Base-by-base conservation (phyloP, 2,329 filamentous ascomycete species). In the Nemania sp. region DNA sequence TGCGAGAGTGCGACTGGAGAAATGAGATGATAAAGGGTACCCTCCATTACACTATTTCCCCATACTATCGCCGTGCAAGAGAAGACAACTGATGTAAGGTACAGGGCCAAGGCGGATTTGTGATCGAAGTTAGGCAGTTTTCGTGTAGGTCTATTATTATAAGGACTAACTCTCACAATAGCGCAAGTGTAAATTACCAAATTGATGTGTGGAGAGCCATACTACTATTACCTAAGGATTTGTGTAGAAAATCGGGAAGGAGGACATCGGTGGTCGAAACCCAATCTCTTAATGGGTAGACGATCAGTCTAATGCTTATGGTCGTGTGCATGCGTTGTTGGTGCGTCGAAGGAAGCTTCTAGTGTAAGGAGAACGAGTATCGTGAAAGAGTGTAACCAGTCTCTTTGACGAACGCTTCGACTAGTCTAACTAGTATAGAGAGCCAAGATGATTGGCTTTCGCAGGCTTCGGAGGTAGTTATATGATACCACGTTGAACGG, bases 71-170 rank as follows among this genome's bases (percentile, higher is more conserved):
- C 70, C 69, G 73, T 68, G 70, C 66, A 72, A 70, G 67, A 72
- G 72, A 70, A 73, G 72, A 72, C 73, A 67, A 72, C 70, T 72
- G 72, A 73, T 76, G 75, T 76, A 76, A 77, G 75, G 75, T 76
- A 77, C 75, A 72, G 72, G 70, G 57, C 64, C 66, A 66, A 68
- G 68, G 68, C 73, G 71, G 73, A 69, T 70, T 69, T 69, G 38
- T 51, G 49, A 47, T 63, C 32, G 29, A 64, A 29, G 43, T 62
- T 64, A 59, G 63, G 49, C 38, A 45, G 60, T 55, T 60, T 57
- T 47, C 43, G 38, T 56, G 32, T 7, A n/a, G 45, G 27, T 49
- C 49, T 41, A 22, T 58, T 38, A 52, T 32, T 41, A 51, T 53
- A 54, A 52, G 41, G 43, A 64, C 29, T 49, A 43, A 10, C 45